These are phyloP conservation scores for Leccinum imitatum DNA, from an alignment of 768 basidiomycete species.

Conservation along the genomic window DNA sequence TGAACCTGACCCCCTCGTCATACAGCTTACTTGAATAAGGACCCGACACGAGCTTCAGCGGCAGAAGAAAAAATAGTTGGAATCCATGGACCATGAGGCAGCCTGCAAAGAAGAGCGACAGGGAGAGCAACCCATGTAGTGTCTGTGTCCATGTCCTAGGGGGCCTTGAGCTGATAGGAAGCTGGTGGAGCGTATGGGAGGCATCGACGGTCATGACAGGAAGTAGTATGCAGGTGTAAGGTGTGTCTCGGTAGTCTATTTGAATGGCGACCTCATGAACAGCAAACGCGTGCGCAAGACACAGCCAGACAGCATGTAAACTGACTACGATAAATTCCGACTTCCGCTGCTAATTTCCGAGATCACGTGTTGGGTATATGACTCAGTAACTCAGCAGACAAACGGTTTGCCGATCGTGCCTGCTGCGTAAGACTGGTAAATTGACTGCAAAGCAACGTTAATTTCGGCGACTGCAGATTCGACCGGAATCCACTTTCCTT, in stretches of 20 bases:
- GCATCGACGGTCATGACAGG: conserved; percentile 21
- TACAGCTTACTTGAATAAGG: conserved; percentile 55
- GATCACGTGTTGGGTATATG: conserved; percentile 27
- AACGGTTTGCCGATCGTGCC: conserved; percentile 46
- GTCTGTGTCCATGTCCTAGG: conserved; percentile 52
- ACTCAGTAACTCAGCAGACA: conserved; percentile 18
- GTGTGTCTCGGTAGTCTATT: conserved; percentile 13
- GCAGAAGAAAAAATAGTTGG: conserved; percentile 71
- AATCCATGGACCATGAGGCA: conserved; percentile 68
- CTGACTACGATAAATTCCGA: conserved; percentile 15
- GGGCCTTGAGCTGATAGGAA: conserved; percentile 56
- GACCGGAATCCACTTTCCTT: conserved; percentile 35
- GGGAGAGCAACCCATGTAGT: conserved; percentile 50
- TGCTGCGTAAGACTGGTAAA: conserved; percentile 41
- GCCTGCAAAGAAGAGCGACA: conserved; percentile 58
- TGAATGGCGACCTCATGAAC: conserved; percentile 5
- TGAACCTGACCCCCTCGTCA: conserved; percentile 69
- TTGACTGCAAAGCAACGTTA: conserved; percentile 36
- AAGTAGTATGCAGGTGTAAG: conserved; percentile 1
- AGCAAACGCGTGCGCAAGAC: neutral
- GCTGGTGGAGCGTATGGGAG: conserved; percentile 33
- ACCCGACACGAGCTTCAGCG: conserved; percentile 65
- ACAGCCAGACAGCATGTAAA: conserved; percentile 14
- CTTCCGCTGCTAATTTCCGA: conserved; percentile 1
- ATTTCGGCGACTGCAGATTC: neutral